Conservation (phyloP, 2,329 filamentous ascomycete genomes). For the Biscogniauxia mediterranea region DNA sequence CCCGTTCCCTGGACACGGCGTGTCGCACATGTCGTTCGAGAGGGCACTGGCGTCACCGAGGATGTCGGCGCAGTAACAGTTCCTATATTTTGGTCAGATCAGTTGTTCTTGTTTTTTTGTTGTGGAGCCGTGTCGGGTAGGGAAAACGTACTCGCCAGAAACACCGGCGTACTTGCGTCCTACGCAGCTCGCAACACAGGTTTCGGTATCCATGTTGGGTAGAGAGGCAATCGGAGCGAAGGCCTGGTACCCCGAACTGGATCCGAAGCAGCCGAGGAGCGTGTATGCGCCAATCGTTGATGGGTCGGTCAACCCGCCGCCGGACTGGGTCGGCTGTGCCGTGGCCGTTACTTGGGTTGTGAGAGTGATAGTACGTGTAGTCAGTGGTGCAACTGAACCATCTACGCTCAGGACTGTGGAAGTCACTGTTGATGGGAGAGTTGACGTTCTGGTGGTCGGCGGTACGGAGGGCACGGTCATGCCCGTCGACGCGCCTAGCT, state of each 20-base stretch:
- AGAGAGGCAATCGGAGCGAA: conserved; percentile 34
- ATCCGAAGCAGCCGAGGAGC: conserved; percentile 40
- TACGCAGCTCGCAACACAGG: conserved; percentile 39
- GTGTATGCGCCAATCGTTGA: conserved; percentile 20
- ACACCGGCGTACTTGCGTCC: conserved; percentile 40
- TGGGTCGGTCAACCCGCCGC: conserved; percentile 13
- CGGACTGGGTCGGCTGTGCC: conserved; percentile 20
- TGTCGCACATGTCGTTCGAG: conserved; percentile 35
- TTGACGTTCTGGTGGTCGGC: conserved; percentile 7
- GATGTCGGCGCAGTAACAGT: conserved; percentile 45
- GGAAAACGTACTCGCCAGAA: conserved; percentile 30
- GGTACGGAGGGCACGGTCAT: conserved; percentile 9
- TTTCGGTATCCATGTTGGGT: conserved; percentile 39
- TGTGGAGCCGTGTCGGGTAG: background rate
- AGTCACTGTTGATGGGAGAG: background rate
- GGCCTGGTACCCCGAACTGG: conserved; percentile 34
- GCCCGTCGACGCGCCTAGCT: conserved; percentile 12
- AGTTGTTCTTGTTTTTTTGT: conserved; percentile 2
- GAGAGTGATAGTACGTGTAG: conserved; percentile 29
- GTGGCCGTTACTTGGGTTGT: conserved; percentile 17
- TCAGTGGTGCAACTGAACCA: conserved; percentile 12
- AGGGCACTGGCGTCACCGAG: conserved; percentile 41
- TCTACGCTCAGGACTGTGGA: conserved; percentile 9
- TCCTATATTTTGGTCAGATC: conserved; percentile 15
- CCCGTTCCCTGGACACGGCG: conserved; percentile 41